Percentiles rank a stretch among this genome's conserved stretches.
Conservation (phyloP, 139 green algal genomes). For the Chlorella sp. region DNA sequence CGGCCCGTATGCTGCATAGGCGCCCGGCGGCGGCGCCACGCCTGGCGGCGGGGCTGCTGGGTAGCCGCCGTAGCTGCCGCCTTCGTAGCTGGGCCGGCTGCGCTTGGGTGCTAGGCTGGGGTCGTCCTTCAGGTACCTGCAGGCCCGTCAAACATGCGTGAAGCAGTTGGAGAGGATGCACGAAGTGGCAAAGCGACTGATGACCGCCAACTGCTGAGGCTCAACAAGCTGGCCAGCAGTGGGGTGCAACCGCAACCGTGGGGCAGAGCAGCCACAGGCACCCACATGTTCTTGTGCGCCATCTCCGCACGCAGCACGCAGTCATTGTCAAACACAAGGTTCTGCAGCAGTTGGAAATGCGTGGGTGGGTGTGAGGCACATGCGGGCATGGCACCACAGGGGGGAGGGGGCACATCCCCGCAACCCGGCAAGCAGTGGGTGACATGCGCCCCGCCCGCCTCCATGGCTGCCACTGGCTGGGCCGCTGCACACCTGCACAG, state of each 20-base stretch:
- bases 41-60: neutral
- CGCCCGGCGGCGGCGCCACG: neutral
- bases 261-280: neutral
- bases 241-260: neutral
- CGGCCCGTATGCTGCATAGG: neutral
- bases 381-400: no score
- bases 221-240: neutral
- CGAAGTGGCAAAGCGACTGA: no score
- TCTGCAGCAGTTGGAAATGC: conserved; percentile 37
- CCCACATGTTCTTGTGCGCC: conserved; percentile 87
- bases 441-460: no score
- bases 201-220: no score
- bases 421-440: no score
- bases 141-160: neutral
- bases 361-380: no score
- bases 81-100: conserved; percentile 30
- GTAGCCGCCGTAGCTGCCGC: neutral
- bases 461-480: no score
- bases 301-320: conserved; percentile 84
- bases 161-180: neutral
- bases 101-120: conserved; percentile 53
- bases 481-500: conserved; percentile 5
- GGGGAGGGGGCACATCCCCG: no score
- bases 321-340: conserved; percentile 77
- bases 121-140: conserved; percentile 84